phyloP scores from a whole-genome alignment of 2,329 filamentous ascomycete species.

The Microsporum ferrugineum region DNA sequence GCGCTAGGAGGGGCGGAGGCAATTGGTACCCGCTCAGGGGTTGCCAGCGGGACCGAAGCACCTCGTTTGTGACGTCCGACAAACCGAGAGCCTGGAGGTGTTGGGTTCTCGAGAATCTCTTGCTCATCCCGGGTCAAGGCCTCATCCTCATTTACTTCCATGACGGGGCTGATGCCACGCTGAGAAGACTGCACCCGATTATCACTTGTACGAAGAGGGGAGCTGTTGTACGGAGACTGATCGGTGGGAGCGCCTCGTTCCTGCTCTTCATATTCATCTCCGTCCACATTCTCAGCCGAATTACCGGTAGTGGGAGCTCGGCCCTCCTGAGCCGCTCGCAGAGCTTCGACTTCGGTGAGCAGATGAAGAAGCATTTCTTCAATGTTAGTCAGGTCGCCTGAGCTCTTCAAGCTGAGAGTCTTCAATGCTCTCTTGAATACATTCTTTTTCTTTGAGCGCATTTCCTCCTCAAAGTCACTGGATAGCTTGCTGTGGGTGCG shows the following conservation, averaged over 20 bases:
- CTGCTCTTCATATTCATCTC: not conserved
- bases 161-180: slow-evolving; percentile 64
- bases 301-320: slow-evolving; percentile 27
- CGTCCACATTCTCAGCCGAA: slow-evolving; percentile 52
- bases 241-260: not conserved
- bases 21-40: slow-evolving; percentile 34
- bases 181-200: not conserved
- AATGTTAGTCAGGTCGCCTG: slow-evolving; percentile 76
- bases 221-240: slow-evolving; percentile 16
- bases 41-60: slow-evolving; percentile 35
- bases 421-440: slow-evolving; percentile 92
- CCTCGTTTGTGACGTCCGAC: slow-evolving; percentile 30
- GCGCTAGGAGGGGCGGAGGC: slow-evolving; percentile 48
- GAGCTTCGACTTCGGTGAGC: slow-evolving; percentile 77
- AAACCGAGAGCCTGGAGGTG: slow-evolving; percentile 48
- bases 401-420: slow-evolving; percentile 75
- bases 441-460: slow-evolving; percentile 71
- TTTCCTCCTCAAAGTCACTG: slow-evolving; percentile 44
- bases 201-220: slow-evolving; percentile 44
- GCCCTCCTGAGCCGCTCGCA: slow-evolving; percentile 50
- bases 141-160: slow-evolving; percentile 69
- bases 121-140: slow-evolving; percentile 36
- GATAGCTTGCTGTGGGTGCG: slow-evolving; percentile 44
- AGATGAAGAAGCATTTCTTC: slow-evolving; percentile 88
- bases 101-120: slow-evolving; percentile 42